Evolutionary conservation across 345 rosid species (phyloP).

Genomic region (Abelmoschus esculentus): DNA sequence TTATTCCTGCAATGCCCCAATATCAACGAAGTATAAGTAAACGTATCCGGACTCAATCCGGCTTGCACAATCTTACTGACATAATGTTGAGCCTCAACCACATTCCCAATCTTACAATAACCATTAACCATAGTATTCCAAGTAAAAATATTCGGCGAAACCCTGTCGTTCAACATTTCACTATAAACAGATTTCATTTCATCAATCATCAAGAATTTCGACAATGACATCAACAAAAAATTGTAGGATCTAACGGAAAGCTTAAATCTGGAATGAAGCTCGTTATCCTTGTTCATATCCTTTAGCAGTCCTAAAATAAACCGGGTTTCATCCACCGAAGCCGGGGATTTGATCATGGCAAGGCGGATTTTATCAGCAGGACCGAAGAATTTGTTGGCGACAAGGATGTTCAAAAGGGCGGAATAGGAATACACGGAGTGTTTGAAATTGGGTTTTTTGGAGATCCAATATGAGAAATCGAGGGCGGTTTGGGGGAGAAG

Average conservation of each 20-base stretch:
- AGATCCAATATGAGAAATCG: conserved; percentile 45
- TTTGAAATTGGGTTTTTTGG: conserved; percentile 34
- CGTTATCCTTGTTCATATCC: conserved; percentile 21
- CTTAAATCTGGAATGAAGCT: conserved; percentile 28
- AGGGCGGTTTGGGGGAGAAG: conserved; percentile 33
- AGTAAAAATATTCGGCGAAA: conserved; percentile 44
- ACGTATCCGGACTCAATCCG: conserved; percentile 24
- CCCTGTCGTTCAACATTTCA: conserved; percentile 37
- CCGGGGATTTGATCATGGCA: conserved; percentile 36
- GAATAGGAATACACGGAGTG: conserved; percentile 41
- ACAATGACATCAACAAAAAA: conserved; percentile 41
- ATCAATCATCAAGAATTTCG: conserved; percentile 43
- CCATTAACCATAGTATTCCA: conserved; percentile 61
- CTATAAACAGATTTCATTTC: conserved; percentile 43
- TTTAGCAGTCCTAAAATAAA: conserved; percentile 23
- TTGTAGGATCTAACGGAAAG: conserved; percentile 44
- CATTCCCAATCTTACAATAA: conserved; percentile 53
- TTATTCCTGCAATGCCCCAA: conserved; percentile 66
- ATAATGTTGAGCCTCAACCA: conserved; percentile 42
- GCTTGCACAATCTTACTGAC: conserved; percentile 45
- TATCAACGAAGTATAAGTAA: conserved; percentile 71
- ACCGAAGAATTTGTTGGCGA: conserved; percentile 22
- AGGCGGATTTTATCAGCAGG: conserved; percentile 35
- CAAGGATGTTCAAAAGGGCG: conserved; percentile 32
- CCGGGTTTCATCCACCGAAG: conserved; percentile 26